Evolutionary conservation across 1,284 basidiomycete genomes (phyloP), one percentile per base, ranked within the genome.

Genomic region (Cystobasidiaceae sp.): DNA sequence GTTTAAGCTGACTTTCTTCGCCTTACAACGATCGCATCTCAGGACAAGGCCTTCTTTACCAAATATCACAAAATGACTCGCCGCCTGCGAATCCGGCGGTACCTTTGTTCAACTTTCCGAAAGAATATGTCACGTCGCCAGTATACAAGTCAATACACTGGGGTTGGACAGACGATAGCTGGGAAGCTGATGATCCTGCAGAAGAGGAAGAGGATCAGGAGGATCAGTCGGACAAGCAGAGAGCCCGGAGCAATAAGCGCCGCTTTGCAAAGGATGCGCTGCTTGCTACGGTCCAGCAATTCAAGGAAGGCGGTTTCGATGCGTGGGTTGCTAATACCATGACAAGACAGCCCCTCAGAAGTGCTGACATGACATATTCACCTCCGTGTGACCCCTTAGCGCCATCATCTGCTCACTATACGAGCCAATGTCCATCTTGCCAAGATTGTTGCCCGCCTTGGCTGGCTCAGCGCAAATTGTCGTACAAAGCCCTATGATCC

Each of bases 81-180:
- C 93, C 94, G 5, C 94, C 96, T 9, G 87, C 91, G 37, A 92
- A 93, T 76, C 90, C 91, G 39, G 83, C 93, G 21, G 78, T 94
- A 74, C 81, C 82, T 1, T 81, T 86, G 59, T 91, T 96, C 88
- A 97, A 97, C 76, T 90, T 93, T 73, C 81, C 84, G 27, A 80
- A 84, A 66, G 13, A 27, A 7, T 80, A 85, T 59, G 77, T 82
- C 25, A 73, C 85, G 32, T 79, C 80, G 9, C 75, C 81, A 0
- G 80, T 86, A 37, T 78, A 92, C 62, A 82, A 83, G 11, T 86
- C 85, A 8, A 78, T 97, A 28, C 93, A 94, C 74, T 97, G 93
- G 93, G 88, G 89, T 34, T 88, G 89, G n/a, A 85, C 86, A 7
- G 86, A 90, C 59, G 85, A 88, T 74, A 83, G 85, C 28, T 89